A percentile compares a stretch with the other conserved stretches of the same genome.
Evolutionary conservation across 768 basidiomycete genomes (phyloP).

Genomic region (Cyathus striatus): DNA sequence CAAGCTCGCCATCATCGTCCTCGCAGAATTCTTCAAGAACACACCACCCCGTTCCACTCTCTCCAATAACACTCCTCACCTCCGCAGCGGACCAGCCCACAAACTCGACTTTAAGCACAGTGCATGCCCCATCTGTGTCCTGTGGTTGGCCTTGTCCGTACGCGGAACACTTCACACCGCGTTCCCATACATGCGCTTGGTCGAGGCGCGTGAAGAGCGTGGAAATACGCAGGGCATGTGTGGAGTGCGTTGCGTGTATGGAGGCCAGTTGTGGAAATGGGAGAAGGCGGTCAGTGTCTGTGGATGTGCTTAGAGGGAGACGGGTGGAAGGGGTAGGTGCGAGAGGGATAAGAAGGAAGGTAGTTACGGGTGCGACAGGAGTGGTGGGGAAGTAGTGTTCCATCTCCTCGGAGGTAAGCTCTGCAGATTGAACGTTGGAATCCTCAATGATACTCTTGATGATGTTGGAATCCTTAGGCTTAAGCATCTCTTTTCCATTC

Average conservation of each 20-base stretch:
- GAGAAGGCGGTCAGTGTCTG: conserved; percentile 29
- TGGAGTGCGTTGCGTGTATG: conserved; percentile 46
- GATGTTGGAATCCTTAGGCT: conserved; percentile 15
- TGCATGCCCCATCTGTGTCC: conserved; percentile 49
- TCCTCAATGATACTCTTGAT: not conserved
- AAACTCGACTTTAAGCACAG: conserved; percentile 64
- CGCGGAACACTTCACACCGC: conserved; percentile 55
- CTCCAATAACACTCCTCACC: conserved; percentile 65
- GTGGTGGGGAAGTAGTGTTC: conserved; percentile 58
- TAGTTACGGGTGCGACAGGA: conserved; percentile 39
- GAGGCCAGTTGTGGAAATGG: conserved; percentile 48
- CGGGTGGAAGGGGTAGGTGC: conserved; percentile 68
- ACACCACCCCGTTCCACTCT: conserved; percentile 74
- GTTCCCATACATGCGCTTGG: conserved; percentile 60
- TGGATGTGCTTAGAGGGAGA: conserved; percentile 25
- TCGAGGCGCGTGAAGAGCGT: conserved; percentile 71
- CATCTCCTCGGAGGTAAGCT: conserved; percentile 26
- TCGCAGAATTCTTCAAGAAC: conserved; percentile 62
- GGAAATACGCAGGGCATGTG: conserved; percentile 60
- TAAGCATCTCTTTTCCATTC: conserved; percentile 26
- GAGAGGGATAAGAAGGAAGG: conserved; percentile 70
- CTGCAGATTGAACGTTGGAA: not conserved
- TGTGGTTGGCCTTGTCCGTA: conserved; percentile 40
- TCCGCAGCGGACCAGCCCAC: conserved; percentile 65
- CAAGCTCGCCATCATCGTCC: conserved; percentile 9